Base-by-base conservation (phyloP, 202 grass and related monocot species). In the Dendrocalamus latiflorus region DNA sequence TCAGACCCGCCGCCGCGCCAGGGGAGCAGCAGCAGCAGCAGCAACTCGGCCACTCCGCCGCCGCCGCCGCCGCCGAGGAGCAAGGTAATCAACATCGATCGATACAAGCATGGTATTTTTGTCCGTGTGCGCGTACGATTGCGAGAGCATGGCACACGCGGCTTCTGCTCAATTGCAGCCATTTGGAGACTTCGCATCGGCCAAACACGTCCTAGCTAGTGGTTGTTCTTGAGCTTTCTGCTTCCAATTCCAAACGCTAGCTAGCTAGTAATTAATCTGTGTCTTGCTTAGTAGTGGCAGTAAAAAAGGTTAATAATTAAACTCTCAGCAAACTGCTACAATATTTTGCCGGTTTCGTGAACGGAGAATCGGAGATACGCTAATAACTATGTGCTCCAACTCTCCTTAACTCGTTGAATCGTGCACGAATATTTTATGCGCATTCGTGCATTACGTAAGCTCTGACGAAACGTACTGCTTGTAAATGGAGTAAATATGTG, bases 81-180 rank as follows among this genome's bases (percentile, higher is more conserved):
- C 89, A 81, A 84, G 89, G 5, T 21, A 37, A 25, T 39, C 5
- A 65, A 12, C 54, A 48, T 61, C 81, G n/a, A 39, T 82, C 28
- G 68, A 83, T 69, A 62, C 44, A 41, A 64, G 48, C 25, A 26
- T 48, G n/a, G n/a, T n/a, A n/a, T n/a, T n/a, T n/a, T 59, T 49
- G 65, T 77, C 78, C 65, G 22, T 17, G 44, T 6, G 43, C 18
- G 21, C 54, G 34, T 39, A 21, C 47, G 87, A 86, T 65, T 48
- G 73, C 73, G 83, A 82, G 65, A 82, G 83, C 83, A 62, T 83
- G 59, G 83, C 83, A 83, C 83, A 50, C 83, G 74, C 88, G 70
- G 70, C 6, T 60, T 69, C 60, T 5, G n/a, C 65, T 74, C 68
- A 64, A 67, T 84, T 60, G 51, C 70, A 20, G 74, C 83, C 77